Percentiles rank a stretch among this genome's conserved stretches.
Conservation (phyloP, 768 basidiomycete species). For the Cubamyces lactineus region DNA sequence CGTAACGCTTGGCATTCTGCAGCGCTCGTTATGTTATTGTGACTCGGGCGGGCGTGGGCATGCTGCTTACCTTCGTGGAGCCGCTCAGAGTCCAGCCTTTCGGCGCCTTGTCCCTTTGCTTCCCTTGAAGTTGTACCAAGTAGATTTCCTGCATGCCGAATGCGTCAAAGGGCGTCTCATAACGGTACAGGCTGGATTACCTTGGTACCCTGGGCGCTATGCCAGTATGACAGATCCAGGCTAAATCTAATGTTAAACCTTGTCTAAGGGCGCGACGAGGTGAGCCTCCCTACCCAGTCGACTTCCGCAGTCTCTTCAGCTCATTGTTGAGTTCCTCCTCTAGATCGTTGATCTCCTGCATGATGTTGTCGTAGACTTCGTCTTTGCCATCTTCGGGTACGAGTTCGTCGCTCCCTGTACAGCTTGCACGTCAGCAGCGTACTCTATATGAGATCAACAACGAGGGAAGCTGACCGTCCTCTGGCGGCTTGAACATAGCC, state of each 20-base stretch:
- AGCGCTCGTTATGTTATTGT: background rate
- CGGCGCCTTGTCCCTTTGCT: slow-evolving; percentile 65
- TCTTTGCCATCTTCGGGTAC: slow-evolving; percentile 87
- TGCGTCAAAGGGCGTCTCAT: background rate
- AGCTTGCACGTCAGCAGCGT: background rate
- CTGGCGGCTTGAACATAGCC: slow-evolving; percentile 65
- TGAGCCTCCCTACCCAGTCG: slow-evolving; percentile 56
- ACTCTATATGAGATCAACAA: background rate
- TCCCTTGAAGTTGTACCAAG: slow-evolving; percentile 70
- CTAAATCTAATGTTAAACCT: slow-evolving; percentile 26
- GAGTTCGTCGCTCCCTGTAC: slow-evolving; percentile 64
- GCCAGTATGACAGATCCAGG: slow-evolving; percentile 60
- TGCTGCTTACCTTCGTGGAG: slow-evolving; percentile 68
- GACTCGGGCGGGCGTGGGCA: background rate
- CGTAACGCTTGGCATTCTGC: slow-evolving; percentile 76
- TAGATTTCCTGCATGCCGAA: slow-evolving; percentile 74
- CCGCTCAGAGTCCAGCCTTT: slow-evolving; percentile 81
- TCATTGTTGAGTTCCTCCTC: slow-evolving; percentile 74
- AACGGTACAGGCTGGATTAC: slow-evolving; percentile 36
- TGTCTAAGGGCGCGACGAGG: background rate
- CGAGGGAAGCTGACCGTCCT: slow-evolving; percentile 52
- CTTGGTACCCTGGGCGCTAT: slow-evolving; percentile 85
- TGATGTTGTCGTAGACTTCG: slow-evolving; percentile 78
- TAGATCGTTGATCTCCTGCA: slow-evolving; percentile 66
- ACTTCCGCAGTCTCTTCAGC: slow-evolving; percentile 65